These are phyloP conservation scores for Crithidia thermophila DNA, from an alignment of 208 protist species.

Conservation along the genomic window DNA sequence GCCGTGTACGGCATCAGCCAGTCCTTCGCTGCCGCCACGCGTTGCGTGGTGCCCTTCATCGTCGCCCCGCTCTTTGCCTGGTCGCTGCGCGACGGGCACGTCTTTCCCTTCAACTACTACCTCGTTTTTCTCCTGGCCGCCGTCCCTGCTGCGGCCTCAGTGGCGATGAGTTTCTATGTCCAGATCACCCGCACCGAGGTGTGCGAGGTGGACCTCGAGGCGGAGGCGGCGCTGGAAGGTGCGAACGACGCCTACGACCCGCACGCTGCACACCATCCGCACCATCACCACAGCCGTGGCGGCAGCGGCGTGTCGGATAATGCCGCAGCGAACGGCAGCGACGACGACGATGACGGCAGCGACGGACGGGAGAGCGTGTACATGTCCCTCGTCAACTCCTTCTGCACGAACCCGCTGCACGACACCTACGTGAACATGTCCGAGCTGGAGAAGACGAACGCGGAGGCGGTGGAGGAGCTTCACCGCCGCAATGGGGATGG, in stretches of 20 bases:
- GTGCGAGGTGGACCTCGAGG: constrained; percentile 2
- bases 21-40: constrained; percentile 41
- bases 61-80: constrained; percentile 54
- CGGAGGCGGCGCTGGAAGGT: background rate
- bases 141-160: constrained; percentile 16
- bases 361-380: constrained; percentile 14
- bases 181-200: constrained; percentile 15
- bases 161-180: constrained; percentile 19
- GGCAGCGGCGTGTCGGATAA: too few relatives aligned
- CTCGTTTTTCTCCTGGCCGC: constrained; percentile 49
- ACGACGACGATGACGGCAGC: background rate
- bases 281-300: background rate
- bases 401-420: constrained; percentile 30
- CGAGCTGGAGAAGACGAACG: constrained; percentile 30
- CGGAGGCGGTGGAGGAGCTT: constrained; percentile 2
- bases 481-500: background rate
- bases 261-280: background rate
- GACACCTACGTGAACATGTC: constrained; percentile 28
- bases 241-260: constrained; percentile 1
- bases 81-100: constrained; percentile 35
- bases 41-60: constrained; percentile 58
- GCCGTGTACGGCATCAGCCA: constrained; percentile 62
- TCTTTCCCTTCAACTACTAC: constrained; percentile 67
- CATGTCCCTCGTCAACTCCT: constrained; percentile 33
- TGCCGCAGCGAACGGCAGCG: background rate